Evolutionary conservation across 2,329 filamentous ascomycete genomes (phyloP).

Genomic region (Beauveria sp.): DNA sequence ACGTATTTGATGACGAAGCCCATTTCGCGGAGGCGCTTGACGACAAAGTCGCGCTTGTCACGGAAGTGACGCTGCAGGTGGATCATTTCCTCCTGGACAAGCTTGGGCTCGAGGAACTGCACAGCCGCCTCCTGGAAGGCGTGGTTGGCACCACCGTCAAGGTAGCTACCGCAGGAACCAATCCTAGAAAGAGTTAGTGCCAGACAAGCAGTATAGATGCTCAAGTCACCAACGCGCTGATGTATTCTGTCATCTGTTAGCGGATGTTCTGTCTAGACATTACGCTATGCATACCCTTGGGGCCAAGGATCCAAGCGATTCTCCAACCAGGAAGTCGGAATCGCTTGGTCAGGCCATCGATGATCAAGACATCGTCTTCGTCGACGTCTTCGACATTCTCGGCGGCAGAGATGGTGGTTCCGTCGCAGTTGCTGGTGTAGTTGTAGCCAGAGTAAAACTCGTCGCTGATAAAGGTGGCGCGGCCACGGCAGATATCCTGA

Average conservation of each 20-base stretch:
- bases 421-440: conserved; percentile 88
- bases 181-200: conserved; percentile 42
- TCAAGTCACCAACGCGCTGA: conserved; percentile 56
- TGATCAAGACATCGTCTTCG: conserved; percentile 84
- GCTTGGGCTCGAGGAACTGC: conserved; percentile 79
- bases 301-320: conserved; percentile 91
- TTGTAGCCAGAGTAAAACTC: conserved; percentile 98
- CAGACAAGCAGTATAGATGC: not conserved
- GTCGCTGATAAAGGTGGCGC: conserved; percentile 87
- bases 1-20: conserved; percentile 80
- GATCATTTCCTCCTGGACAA: conserved; percentile 79
- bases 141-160: conserved; percentile 89
- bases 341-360: conserved; percentile 92
- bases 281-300: conserved; percentile 49
- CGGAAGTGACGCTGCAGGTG: conserved; percentile 85
- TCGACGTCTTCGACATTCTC: conserved; percentile 87
- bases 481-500: conserved; percentile 84
- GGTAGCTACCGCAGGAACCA: conserved; percentile 84
- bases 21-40: conserved; percentile 71
- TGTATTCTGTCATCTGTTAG: conserved; percentile 55
- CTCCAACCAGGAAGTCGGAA: conserved; percentile 95
- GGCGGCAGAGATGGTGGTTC: conserved; percentile 78
- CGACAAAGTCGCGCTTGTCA: conserved; percentile 86
- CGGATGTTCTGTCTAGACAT: not conserved
- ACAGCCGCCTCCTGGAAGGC: conserved; percentile 94